Percentiles rank a stretch among this genome's conserved stretches.
phyloP scores from a whole-genome alignment of 2,329 filamentous ascomycete genomes.

The Clonostachys sp. region DNA sequence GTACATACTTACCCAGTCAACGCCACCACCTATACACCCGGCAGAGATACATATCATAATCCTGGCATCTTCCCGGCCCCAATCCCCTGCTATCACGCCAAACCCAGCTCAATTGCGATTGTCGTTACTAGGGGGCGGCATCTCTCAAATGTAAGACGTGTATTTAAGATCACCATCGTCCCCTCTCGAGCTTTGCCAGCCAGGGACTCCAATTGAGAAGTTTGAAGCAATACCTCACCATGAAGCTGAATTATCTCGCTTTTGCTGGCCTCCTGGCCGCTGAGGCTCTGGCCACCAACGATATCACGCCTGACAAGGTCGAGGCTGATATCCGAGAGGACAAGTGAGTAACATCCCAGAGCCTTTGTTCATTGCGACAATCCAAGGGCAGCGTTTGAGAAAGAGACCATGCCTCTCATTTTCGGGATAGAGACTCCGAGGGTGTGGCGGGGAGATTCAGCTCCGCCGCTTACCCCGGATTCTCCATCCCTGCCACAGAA shows the following conservation, averaged over 20 bases:
- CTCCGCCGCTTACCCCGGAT: too few species aligned
- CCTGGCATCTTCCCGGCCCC: too few species aligned
- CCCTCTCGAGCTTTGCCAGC: not conserved
- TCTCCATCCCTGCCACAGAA: not conserved
- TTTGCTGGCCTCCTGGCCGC: constrained; percentile 6
- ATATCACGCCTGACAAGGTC: constrained; percentile 29
- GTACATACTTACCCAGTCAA: too few species aligned
- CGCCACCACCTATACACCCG: too few species aligned
- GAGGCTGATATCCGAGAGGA: constrained; percentile 30
- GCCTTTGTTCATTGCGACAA: not conserved
- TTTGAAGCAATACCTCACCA: constrained; percentile 1
- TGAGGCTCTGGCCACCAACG: constrained; percentile 16
- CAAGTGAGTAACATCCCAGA: constrained; percentile 19
- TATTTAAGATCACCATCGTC: not conserved
- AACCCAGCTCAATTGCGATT: too few species aligned
- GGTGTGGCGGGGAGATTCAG: too few species aligned
- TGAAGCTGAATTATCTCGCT: constrained; percentile 9
- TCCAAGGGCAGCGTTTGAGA: not conserved
- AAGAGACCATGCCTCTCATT: too few species aligned
- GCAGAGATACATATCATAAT: too few species aligned
- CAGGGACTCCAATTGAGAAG: not conserved
- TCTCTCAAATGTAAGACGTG: not conserved
- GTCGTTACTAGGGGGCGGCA: too few species aligned
- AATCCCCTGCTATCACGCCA: too few species aligned
- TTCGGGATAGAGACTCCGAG: too few species aligned